phyloP scores from a whole-genome alignment of 2,329 filamentous ascomycete species.

The Annulohypoxylon truncatum region DNA sequence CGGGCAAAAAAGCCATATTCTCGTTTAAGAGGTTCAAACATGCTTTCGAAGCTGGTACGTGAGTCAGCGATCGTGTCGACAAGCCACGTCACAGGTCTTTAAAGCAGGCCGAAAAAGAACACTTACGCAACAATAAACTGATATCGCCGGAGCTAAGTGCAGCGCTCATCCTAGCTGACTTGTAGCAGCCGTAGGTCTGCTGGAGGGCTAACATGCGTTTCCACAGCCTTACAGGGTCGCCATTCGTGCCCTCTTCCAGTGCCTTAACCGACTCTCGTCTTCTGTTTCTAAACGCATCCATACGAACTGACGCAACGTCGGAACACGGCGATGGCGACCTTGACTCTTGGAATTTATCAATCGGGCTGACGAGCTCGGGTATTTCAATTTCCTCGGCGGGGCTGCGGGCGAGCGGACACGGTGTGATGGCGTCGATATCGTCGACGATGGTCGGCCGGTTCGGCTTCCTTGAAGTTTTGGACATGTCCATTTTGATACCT shows the following conservation, averaged over 20 bases:
- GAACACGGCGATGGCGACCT: slow-evolving; percentile 46
- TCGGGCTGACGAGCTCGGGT: slow-evolving; percentile 19
- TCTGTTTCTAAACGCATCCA: slow-evolving; percentile 25
- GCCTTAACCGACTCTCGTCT: slow-evolving; percentile 47
- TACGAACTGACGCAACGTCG: slow-evolving; percentile 36
- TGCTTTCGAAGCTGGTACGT: slow-evolving; percentile 48
- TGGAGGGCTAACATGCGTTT: slow-evolving; percentile 62
- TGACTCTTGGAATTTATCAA: slow-evolving; percentile 33
- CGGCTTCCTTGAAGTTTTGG: slow-evolving; percentile 25
- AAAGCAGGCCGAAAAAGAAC: not conserved
- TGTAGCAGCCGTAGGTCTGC: slow-evolving; percentile 61
- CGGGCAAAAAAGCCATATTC: slow-evolving; percentile 48
- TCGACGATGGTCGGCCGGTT: slow-evolving; percentile 36
- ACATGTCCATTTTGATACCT: slow-evolving; percentile 16
- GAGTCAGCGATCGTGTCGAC: slow-evolving; percentile 21
- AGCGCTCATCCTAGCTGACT: slow-evolving; percentile 61
- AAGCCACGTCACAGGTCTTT: slow-evolving; percentile 13
- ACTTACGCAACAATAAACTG: slow-evolving; percentile 60
- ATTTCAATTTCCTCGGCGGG: slow-evolving; percentile 10
- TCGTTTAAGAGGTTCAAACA: slow-evolving; percentile 51
- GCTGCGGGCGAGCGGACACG: slow-evolving; percentile 42
- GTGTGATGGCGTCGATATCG: slow-evolving; percentile 52
- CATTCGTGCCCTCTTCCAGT: slow-evolving; percentile 51
- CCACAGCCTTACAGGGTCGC: slow-evolving; percentile 59
- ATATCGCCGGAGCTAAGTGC: slow-evolving; percentile 57